These are phyloP conservation scores for Volvox reticuliferus DNA, from an alignment of 139 green algal species.

Conservation along the genomic window DNA sequence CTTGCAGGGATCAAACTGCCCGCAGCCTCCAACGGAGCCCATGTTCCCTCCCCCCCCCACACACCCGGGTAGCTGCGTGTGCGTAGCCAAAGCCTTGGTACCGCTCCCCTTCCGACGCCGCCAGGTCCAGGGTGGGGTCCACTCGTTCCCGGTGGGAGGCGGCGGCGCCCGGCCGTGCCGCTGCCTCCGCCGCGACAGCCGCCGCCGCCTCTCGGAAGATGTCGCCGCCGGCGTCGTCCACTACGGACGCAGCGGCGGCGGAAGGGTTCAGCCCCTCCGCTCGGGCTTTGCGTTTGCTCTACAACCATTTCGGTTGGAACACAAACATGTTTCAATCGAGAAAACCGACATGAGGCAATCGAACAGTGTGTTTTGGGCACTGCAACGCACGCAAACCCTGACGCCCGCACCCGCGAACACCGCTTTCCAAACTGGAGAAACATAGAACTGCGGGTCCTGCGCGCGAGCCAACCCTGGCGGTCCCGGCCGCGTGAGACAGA, in stretches of 20 bases:
- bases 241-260: not conserved
- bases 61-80: constrained; percentile 16
- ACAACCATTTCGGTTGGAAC: no score
- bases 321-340: no score
- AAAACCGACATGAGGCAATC: no score
- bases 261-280: constrained; percentile 10
- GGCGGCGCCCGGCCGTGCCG: not conserved
- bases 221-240: constrained; percentile 41
- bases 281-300: constrained; percentile 34
- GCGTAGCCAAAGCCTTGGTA: constrained; percentile 24
- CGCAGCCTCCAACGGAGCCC: not conserved
- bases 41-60: not conserved
- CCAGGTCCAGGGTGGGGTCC: constrained; percentile 40
- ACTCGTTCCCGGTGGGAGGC: not conserved
- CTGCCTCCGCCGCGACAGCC: constrained; percentile 17
- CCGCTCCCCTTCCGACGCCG: constrained; percentile 6
- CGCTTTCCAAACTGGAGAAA: no score
- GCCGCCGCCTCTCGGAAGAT: constrained; percentile 37
- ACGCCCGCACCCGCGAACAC: no score
- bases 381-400: no score
- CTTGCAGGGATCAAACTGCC: not conserved
- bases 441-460: no score
- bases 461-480: no score
- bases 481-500: no score
- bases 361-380: no score